Percentiles rank a stretch among this genome's conserved stretches.
Evolutionary conservation across 305 asterid species (phyloP).

Genomic region (Fraxinus baroniana): DNA sequence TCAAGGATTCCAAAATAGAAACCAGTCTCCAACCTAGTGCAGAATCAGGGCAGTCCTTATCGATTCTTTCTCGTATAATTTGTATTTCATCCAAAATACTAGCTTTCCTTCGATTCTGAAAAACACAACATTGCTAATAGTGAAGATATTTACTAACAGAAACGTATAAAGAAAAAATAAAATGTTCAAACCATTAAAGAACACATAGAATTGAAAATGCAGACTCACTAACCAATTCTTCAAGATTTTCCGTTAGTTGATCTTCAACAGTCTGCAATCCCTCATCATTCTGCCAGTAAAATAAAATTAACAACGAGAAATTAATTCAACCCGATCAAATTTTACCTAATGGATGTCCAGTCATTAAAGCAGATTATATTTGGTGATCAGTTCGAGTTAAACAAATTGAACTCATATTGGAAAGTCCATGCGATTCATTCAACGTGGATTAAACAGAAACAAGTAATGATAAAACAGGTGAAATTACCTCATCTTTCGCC

Average conservation of each 20-base stretch:
- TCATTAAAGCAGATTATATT: neutral
- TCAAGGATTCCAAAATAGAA: constrained; percentile 41
- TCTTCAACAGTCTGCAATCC: neutral
- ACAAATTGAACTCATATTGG: neutral
- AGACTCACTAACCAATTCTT: constrained; percentile 2
- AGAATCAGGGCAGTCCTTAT: constrained; percentile 22
- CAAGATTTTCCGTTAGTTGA: neutral
- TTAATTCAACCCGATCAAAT: neutral
- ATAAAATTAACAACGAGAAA: neutral
- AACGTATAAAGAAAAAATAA: neutral
- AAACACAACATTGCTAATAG: constrained; percentile 13
- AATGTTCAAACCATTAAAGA: neutral
- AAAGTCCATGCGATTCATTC: neutral
- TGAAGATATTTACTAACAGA: neutral
- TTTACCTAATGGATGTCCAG: neutral
- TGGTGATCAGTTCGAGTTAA: neutral
- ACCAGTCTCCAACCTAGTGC: constrained; percentile 32
- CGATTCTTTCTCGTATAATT: constrained; percentile 37
- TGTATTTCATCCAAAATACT: constrained; percentile 37
- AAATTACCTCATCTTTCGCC: constrained; percentile 1
- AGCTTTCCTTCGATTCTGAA: constrained; percentile 30
- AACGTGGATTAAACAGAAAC: neutral
- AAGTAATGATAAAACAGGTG: neutral
- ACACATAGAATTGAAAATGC: neutral
- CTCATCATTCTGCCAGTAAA: neutral